These are phyloP conservation scores for Erysimum cheiranthoides DNA, from an alignment of 345 rosid species.

Conservation along the genomic window DNA sequence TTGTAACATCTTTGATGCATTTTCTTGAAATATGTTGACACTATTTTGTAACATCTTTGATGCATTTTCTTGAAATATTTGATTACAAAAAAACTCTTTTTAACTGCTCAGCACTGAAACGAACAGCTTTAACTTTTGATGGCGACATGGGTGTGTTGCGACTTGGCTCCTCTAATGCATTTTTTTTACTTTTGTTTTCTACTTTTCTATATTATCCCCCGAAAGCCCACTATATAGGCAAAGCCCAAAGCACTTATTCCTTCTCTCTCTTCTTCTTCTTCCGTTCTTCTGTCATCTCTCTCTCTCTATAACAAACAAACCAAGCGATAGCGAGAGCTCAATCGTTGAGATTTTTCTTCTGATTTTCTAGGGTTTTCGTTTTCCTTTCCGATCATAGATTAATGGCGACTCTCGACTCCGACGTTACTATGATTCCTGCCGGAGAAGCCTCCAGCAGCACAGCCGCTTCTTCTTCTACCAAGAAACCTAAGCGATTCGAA, in stretches of 20 bases:
- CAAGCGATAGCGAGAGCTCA: neutral
- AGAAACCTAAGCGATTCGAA: constrained; percentile 87
- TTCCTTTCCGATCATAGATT: constrained; percentile 22
- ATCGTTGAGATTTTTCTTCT: neutral
- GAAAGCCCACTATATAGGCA: constrained; percentile 6
- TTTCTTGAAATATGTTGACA: neutral
- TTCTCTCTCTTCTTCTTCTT: neutral
- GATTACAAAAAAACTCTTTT: neutral
- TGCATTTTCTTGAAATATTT: constrained; percentile 19
- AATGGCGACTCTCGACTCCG: constrained; percentile 84
- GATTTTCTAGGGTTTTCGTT: constrained; percentile 28
- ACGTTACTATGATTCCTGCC: constrained; percentile 78
- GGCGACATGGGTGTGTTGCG: too few species aligned
- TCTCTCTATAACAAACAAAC: neutral
- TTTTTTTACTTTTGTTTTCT: too few species aligned
- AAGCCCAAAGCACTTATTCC: neutral
- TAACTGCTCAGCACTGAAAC: too few species aligned
- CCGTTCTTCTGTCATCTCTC: neutral
- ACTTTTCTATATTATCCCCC: too few species aligned
- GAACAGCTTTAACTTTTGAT: too few species aligned
- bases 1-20: constrained; percentile 34
- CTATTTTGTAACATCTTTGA: constrained; percentile 30
- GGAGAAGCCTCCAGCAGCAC: constrained; percentile 69
- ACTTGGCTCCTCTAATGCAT: too few species aligned
- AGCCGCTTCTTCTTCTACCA: constrained; percentile 60